These are phyloP conservation scores for Eimeria tenella DNA, from an alignment of 169 alveolate species.

Conservation along the genomic window DNA sequence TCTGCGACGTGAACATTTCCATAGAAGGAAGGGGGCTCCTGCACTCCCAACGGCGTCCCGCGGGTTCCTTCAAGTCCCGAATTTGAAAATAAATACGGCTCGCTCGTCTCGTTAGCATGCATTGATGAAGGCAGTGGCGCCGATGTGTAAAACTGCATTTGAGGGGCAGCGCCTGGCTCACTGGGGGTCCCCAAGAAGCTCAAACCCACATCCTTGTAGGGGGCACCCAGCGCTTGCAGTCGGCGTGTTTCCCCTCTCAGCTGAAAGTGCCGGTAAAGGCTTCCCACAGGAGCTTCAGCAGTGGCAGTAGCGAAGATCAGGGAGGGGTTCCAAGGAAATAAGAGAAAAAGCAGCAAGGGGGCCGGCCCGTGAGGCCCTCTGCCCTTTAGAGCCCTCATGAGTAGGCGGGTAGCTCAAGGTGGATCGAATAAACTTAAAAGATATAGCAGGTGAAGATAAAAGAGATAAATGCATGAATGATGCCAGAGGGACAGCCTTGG, in stretches of 20 bases:
- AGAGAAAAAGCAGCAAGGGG: background rate
- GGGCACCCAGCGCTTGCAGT: background rate
- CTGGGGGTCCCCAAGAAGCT: background rate
- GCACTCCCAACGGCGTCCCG: slow-evolving; percentile 40
- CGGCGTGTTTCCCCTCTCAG: background rate
- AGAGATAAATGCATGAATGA: background rate
- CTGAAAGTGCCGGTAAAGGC: background rate
- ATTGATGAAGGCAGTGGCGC: too few relatives aligned
- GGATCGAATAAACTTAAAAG: background rate
- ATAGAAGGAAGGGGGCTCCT: slow-evolving; percentile 60
- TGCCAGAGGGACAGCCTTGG: background rate
- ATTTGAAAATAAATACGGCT: too few relatives aligned
- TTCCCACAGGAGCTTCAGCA: background rate
- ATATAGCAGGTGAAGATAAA: background rate
- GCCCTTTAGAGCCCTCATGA: background rate
- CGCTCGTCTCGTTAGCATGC: too few relatives aligned
- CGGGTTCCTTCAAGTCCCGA: slow-evolving; percentile 3
- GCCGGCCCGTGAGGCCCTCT: background rate
- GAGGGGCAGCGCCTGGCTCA: background rate
- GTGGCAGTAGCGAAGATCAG: background rate
- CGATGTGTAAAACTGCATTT: background rate
- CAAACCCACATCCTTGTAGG: background rate
- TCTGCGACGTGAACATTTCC: slow-evolving; percentile 45
- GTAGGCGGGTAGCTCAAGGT: background rate
- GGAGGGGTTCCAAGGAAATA: background rate